These are phyloP conservation scores for Kodamaea arcana DNA, from an alignment of 1,139 yeast genomes.

Conservation along the genomic window DNA sequence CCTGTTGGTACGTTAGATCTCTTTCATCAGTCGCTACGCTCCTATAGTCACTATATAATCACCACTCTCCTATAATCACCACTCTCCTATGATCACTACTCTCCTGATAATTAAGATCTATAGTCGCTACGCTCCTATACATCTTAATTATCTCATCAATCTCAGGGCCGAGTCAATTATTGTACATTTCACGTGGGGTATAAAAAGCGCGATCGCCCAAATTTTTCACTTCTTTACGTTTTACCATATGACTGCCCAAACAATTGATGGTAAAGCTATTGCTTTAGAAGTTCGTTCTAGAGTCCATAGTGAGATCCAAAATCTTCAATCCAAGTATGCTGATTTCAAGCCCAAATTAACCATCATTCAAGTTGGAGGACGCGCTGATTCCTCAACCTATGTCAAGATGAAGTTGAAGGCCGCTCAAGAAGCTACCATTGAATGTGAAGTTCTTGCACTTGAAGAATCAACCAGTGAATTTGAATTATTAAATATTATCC, in stretches of 20 bases:
- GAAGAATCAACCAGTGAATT: slow-evolving; percentile 58
- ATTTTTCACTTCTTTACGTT: neutral
- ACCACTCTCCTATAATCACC: too few species aligned
- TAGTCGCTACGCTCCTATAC: neutral
- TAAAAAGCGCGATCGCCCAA: neutral
- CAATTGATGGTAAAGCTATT: slow-evolving; percentile 70
- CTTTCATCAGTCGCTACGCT: too few species aligned
- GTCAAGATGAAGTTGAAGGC: slow-evolving; percentile 94
- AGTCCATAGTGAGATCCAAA: slow-evolving; percentile 52
- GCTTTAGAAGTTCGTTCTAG: slow-evolving; percentile 53
- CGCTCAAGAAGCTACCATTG: slow-evolving; percentile 77
- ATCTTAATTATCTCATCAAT: neutral
- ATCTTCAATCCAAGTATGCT: slow-evolving; percentile 50
- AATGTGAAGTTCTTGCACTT: slow-evolving; percentile 63
- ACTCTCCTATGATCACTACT: too few species aligned
- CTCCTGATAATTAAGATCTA: too few species aligned
- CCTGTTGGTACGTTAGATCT: too few species aligned
- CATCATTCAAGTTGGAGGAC: slow-evolving; percentile 84
- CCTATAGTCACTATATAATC: too few species aligned
- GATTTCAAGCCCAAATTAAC: slow-evolving; percentile 73
- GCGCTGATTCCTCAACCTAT: slow-evolving; percentile 92
- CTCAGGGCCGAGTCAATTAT: slow-evolving; percentile 12
- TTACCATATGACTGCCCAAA: slow-evolving; percentile 30
- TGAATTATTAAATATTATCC: slow-evolving; percentile 57
- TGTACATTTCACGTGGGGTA: slow-evolving; percentile 3